phyloP scores from a whole-genome alignment of 345 rosid species.

The Combretum micranthum region DNA sequence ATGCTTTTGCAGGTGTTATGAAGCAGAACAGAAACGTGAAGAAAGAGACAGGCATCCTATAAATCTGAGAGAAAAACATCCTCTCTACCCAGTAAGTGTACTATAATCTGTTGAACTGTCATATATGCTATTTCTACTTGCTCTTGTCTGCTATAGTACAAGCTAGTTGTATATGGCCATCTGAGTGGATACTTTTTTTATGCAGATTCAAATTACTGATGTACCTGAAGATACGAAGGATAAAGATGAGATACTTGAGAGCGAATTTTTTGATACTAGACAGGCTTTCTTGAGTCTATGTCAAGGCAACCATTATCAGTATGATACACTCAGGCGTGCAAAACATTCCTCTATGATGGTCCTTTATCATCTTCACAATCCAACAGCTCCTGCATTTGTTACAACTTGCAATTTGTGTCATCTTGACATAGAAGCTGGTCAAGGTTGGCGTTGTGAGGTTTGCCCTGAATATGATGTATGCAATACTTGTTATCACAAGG shows the following conservation, averaged over 20 bases:
- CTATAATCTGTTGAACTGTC: constrained; percentile 4
- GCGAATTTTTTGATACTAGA: constrained; percentile 94
- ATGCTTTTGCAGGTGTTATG: constrained; percentile 63
- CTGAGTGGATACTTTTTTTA: constrained; percentile 7
- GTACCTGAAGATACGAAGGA: constrained; percentile 81
- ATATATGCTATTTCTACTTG: background rate
- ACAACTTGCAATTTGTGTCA: constrained; percentile 80
- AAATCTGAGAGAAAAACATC: constrained; percentile 67
- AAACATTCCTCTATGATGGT: constrained; percentile 99
- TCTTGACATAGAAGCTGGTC: constrained; percentile 94
- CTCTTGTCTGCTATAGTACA: constrained; percentile 6
- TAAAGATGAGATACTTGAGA: constrained; percentile 94
- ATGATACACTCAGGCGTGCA: constrained; percentile 95
- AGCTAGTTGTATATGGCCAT: background rate
- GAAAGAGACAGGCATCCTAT: constrained; percentile 84
- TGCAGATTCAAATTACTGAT: constrained; percentile 62
- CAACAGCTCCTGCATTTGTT: constrained; percentile 97
- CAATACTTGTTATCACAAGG: constrained; percentile 78
- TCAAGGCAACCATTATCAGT: constrained; percentile 99
- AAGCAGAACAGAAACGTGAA: constrained; percentile 73
- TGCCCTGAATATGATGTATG: constrained; percentile 97
- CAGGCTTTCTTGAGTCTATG: constrained; percentile 98
- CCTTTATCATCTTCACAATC: constrained; percentile 97
- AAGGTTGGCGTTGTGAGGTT: constrained; percentile 98
- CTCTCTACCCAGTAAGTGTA: constrained; percentile 62